Conservation (phyloP, 2,329 filamentous ascomycete species). For the Ophiostoma quercus region DNA sequence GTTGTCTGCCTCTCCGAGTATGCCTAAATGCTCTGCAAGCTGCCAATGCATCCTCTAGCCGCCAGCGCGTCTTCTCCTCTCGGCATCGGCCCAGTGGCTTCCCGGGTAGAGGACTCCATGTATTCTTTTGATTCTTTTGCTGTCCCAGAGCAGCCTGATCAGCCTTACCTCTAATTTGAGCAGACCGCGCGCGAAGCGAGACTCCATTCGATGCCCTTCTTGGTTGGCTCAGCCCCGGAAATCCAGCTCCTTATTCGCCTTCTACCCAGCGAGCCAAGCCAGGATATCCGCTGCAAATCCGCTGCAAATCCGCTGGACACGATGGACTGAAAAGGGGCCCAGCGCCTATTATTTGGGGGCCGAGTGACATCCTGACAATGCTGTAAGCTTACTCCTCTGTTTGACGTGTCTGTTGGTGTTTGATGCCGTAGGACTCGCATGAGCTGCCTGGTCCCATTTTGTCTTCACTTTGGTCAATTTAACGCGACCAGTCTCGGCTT, state of each 20-base stretch:
- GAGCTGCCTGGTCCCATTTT: neutral
- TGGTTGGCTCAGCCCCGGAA: neutral
- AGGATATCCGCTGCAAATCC: too few relatives aligned
- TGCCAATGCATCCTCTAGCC: neutral
- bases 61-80: neutral
- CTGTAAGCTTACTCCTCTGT: neutral
- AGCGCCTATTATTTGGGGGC: slow-evolving; percentile 4
- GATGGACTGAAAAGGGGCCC: neutral
- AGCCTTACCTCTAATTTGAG: neutral
- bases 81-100: neutral
- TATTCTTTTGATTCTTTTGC: neutral
- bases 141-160: neutral
- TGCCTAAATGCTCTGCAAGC: neutral
- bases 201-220: neutral
- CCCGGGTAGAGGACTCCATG: too few relatives aligned
- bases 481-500: too few relatives aligned
- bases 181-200: neutral
- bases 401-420: neutral
- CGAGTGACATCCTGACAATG: neutral
- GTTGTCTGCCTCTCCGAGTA: neutral
- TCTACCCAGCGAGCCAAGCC: neutral
- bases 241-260: neutral
- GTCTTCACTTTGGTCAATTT: neutral
- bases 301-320: neutral
- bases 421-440: neutral